Percentiles rank a stretch among this genome's conserved stretches.
Conservation (phyloP, 2,329 filamentous ascomycete genomes). For the Capronia coronata region DNA sequence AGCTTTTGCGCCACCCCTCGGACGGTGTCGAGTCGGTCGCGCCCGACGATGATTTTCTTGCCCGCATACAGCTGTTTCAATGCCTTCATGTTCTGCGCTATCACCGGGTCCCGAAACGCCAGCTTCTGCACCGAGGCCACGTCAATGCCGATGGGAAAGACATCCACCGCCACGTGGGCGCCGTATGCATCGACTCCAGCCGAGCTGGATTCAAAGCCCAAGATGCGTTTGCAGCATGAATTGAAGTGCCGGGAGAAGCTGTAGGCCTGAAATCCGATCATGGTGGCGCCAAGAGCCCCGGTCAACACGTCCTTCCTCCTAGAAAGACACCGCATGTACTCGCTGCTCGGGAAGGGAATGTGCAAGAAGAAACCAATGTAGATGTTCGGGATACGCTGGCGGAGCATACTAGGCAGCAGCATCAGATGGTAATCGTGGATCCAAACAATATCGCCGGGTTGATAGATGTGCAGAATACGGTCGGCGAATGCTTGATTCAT, state of each 20-base stretch:
- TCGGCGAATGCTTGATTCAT: constrained; percentile 92
- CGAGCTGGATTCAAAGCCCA: constrained; percentile 82
- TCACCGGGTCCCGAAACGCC: constrained; percentile 65
- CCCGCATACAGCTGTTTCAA: constrained; percentile 74
- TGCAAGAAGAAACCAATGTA: constrained; percentile 95
- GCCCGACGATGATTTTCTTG: constrained; percentile 90
- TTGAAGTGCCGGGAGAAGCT: constrained; percentile 93
- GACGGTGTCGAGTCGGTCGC: constrained; percentile 88
- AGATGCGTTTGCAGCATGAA: constrained; percentile 83
- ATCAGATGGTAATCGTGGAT: constrained; percentile 94
- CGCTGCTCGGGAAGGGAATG: constrained; percentile 90
- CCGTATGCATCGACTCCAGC: constrained; percentile 85
- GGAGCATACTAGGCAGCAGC: constrained; percentile 78
- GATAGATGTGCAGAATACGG: constrained; percentile 79
- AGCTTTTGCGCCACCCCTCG: constrained; percentile 93
- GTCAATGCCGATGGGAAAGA: constrained; percentile 93
- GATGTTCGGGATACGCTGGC: constrained; percentile 77
- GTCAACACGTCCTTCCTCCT: constrained; percentile 85
- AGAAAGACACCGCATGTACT: constrained; percentile 84
- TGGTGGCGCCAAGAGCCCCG: constrained; percentile 81
- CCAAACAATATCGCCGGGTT: constrained; percentile 84
- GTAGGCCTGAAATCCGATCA: constrained; percentile 92
- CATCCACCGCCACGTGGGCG: constrained; percentile 79
- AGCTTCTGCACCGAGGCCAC: constrained; percentile 67
- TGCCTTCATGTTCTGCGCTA: constrained; percentile 63